These are phyloP conservation scores for Solanum dulcamara DNA, from an alignment of 257 asterid species.

Conservation along the genomic window DNA sequence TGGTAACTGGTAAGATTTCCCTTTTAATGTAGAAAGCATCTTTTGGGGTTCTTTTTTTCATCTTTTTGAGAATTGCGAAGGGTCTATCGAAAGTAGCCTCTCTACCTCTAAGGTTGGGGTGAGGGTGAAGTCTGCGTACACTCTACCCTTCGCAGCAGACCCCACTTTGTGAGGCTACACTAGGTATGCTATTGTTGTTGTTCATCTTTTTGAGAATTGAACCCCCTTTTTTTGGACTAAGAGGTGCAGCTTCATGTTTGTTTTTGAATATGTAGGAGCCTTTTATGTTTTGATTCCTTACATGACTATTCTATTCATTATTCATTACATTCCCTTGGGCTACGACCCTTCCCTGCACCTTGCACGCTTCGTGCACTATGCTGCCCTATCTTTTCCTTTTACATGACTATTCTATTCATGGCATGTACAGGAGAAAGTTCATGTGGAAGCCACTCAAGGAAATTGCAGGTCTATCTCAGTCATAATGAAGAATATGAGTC, in stretches of 20 bases:
- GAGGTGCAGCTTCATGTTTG: not conserved
- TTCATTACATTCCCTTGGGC: not conserved
- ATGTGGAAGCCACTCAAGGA: constrained; percentile 82
- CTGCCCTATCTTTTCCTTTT: not conserved
- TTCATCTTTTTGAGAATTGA: not conserved
- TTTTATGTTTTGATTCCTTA: not conserved
- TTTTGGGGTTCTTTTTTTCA: not conserved
- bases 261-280: not conserved
- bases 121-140: not conserved
- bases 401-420: not conserved
- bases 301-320: not conserved
- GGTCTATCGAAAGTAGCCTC: not conserved
- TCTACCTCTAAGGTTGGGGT: not conserved
- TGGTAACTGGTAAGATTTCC: constrained; percentile 54
- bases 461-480: constrained; percentile 39
- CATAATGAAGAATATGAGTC: not conserved
- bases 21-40: not conserved
- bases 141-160: not conserved
- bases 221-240: not conserved
- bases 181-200: not conserved
- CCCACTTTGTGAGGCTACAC: not conserved
- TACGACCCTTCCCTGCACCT: not conserved
- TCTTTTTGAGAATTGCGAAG: not conserved
- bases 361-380: not conserved
- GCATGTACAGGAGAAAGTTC: constrained; percentile 57